Evolutionary conservation across 2,329 filamentous ascomycete species (phyloP), one percentile per base, ranked within the genome.

Genomic region (Ophiostoma sp.): DNA sequence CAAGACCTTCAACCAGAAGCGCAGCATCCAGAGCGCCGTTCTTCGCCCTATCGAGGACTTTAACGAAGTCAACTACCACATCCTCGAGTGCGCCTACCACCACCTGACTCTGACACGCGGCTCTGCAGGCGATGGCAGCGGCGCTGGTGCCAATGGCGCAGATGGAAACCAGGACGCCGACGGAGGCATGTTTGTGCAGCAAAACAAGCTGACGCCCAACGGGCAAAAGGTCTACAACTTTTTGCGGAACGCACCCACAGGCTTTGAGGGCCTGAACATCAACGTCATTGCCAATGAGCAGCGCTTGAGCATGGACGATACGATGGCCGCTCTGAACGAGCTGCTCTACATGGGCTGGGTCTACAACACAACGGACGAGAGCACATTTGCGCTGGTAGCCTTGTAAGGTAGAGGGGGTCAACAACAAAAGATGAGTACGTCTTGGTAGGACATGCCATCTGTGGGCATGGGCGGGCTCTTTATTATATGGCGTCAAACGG

Each of bases 51-150:
- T 98, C 67, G 81, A 84, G 68, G 91, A 97, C 78, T 89, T 89
- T 81, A 97, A 99, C 81, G 95, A 99, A 83, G 85, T 98, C 77
- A 90, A 89, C 76, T 96, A 92, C 77, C 95, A 98, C 79, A 80
- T 97, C 72, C 87, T 99, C 67, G 94, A 99, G 80, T 89, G 92
- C 40, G 91, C 93, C 5, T 91, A 90, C 69, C 90, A 96, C 65
- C 95, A 99, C 80, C 82, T 99, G 66, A 89, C 89, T 79, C 90
- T 93, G 77, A 91, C 89, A 14, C 85, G 87, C 62, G 93, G 93
- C 0, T 85, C 88, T 3, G 81, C 76, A 78, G 81, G 77, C 63
- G 75, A 73, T 66, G 70, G 72, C 73, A 69, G 73, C 77, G 69
- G 72, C 75, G 73, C 76, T 12, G 79, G 73, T 16, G 78, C 74